These are phyloP conservation scores for Astrephomene gubernaculifera DNA, from an alignment of 139 green algal genomes.

Conservation along the genomic window DNA sequence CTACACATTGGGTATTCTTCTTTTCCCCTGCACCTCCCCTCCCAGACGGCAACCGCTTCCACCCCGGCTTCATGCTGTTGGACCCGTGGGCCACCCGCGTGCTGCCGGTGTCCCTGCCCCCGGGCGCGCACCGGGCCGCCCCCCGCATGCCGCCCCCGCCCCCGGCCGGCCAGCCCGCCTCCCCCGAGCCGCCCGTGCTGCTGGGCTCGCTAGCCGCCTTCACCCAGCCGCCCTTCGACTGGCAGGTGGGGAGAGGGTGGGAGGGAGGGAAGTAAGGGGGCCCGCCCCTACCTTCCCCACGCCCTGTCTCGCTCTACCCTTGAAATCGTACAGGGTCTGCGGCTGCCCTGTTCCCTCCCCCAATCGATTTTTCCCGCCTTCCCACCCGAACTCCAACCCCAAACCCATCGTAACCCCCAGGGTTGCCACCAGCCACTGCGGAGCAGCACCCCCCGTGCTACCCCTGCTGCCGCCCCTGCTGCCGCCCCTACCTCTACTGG, in stretches of 20 bases:
- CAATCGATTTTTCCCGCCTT: too few relatives aligned
- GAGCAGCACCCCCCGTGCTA: too few relatives aligned
- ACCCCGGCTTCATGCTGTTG: slow-evolving; percentile 62
- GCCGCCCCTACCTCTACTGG: too few relatives aligned
- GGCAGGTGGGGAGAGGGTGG: slow-evolving; percentile 2
- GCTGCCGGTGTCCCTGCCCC: slow-evolving; percentile 59
- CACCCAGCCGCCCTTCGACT: slow-evolving; percentile 52
- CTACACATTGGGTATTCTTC: too few relatives aligned
- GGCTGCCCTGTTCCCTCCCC: too few relatives aligned
- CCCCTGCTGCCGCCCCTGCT: too few relatives aligned
- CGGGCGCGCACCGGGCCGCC: slow-evolving; percentile 57
- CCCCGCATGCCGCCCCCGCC: slow-evolving; percentile 49
- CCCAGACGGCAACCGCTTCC: slow-evolving; percentile 58
- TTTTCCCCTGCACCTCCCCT: not conserved
- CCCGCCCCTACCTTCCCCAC: not conserved
- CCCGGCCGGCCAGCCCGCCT: slow-evolving; percentile 28
- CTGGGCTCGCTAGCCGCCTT: slow-evolving; percentile 68
- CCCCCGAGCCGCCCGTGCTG: too few relatives aligned
- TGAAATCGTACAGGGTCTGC: too few relatives aligned
- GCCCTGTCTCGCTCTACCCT: too few relatives aligned
- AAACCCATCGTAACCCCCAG: too few relatives aligned
- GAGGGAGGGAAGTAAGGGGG: not conserved
- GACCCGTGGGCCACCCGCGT: slow-evolving; percentile 44
- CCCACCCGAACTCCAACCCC: too few relatives aligned
- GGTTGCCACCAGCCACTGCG: too few relatives aligned